Conservation (phyloP, 352 stramenopile genomes). For the Phytophthora cactorum region DNA sequence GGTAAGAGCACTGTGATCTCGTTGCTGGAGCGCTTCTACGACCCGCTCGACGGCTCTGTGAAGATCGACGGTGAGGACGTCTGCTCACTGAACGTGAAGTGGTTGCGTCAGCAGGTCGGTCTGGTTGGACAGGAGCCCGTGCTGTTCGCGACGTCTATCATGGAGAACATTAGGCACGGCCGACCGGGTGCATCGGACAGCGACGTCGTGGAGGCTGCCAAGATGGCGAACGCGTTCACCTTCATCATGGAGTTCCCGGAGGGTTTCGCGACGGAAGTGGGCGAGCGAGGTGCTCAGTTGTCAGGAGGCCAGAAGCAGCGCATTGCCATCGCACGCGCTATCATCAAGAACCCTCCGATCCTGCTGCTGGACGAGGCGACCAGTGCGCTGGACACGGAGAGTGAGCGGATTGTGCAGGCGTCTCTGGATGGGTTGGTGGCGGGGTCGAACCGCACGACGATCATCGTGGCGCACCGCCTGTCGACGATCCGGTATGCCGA, state of each 20-base stretch:
- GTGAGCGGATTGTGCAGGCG: constrained; percentile 1
- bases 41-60: neutral
- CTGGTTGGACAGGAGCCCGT: neutral
- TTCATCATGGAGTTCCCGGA: neutral
- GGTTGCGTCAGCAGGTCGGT: neutral
- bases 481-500: neutral
- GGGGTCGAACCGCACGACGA: neutral
- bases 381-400: constrained; percentile 1
- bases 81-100: neutral
- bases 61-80: neutral
- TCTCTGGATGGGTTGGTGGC: neutral
- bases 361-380: neutral
- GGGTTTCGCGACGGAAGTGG: neutral
- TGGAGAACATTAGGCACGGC: neutral
- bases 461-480: neutral
- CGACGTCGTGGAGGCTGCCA: neutral
- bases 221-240: neutral
- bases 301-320: neutral
- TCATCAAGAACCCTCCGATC: constrained; percentile 1
- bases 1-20: neutral
- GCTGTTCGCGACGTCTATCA: neutral
- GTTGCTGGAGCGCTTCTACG: neutral
- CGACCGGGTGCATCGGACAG: neutral
- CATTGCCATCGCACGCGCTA: neutral
- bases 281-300: neutral